A percentile compares a stretch with the other conserved stretches of the same genome.
Conservation (phyloP, 495 filamentous ascomycete species). For the Penicillium canariense region DNA sequence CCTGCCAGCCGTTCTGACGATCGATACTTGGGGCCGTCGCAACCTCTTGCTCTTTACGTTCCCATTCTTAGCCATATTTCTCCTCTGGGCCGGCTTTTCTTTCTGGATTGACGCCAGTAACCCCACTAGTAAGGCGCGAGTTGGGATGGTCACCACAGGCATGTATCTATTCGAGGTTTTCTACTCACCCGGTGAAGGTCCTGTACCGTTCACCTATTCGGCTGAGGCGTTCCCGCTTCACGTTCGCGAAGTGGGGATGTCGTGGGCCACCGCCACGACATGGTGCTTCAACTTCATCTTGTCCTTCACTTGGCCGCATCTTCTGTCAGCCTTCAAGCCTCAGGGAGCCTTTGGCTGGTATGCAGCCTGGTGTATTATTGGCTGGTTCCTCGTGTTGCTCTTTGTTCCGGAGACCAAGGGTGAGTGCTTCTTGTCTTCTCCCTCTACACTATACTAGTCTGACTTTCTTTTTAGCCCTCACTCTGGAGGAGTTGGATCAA, state of each 20-base stretch:
- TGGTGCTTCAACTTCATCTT: slow-evolving; percentile 56
- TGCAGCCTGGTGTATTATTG: slow-evolving; percentile 52
- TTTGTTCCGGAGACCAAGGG: slow-evolving; percentile 56
- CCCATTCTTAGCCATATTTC: slow-evolving; percentile 57
- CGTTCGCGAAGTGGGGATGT: slow-evolving; percentile 67
- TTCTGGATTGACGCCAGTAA: slow-evolving; percentile 48
- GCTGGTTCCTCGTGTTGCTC: slow-evolving; percentile 48
- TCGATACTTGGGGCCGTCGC: slow-evolving; percentile 63
- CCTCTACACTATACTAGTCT: not conserved
- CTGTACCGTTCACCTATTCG: slow-evolving; percentile 57
- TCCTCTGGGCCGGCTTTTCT: slow-evolving; percentile 58
- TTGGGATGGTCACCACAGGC: slow-evolving; percentile 49
- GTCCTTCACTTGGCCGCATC: slow-evolving; percentile 54
- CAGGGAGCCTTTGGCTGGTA: slow-evolving; percentile 63
- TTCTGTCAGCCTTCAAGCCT: slow-evolving; percentile 48
- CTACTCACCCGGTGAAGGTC: slow-evolving; percentile 57
- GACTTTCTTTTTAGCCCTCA: slow-evolving; percentile 32
- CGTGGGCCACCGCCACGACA: slow-evolving; percentile 53
- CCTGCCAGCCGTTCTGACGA: slow-evolving; percentile 65
- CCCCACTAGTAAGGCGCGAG: slow-evolving; percentile 29
- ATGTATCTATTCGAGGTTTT: slow-evolving; percentile 52
- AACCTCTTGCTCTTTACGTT: slow-evolving; percentile 64
- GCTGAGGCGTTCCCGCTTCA: slow-evolving; percentile 59
- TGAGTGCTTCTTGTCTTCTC: slow-evolving; percentile 22
- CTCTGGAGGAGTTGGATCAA: slow-evolving; percentile 51